Conservation (phyloP, 306 rosid species). For the Quercus suber region DNA sequence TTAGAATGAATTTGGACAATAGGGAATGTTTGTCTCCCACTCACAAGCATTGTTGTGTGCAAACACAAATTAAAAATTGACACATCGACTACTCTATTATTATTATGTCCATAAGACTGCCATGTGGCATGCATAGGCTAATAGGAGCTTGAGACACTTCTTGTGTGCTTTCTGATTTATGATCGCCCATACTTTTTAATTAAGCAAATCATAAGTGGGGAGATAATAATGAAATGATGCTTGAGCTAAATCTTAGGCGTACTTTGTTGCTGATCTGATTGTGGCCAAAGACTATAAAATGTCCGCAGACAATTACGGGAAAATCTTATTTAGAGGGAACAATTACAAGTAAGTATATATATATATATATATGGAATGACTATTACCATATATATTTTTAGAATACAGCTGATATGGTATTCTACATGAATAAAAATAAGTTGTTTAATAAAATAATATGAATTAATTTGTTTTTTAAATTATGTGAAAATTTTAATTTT, state of each 20-base stretch:
- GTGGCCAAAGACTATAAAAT: not conserved
- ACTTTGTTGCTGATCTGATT: not conserved
- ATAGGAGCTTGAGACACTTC: not conserved
- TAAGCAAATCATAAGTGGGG: not conserved
- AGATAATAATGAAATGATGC: not conserved
- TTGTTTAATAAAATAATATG: too few relatives aligned
- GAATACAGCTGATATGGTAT: too few relatives aligned
- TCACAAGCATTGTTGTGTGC: constrained; percentile 2
- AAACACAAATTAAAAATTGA: not conserved
- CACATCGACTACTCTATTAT: not conserved
- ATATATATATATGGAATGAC: too few relatives aligned
- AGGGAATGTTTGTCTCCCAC: constrained; percentile 14
- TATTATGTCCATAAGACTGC: not conserved
- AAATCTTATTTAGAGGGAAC: not conserved
- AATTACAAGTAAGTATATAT: too few relatives aligned
- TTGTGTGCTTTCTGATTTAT: not conserved
- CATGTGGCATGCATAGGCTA: not conserved
- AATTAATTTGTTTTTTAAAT: too few relatives aligned
- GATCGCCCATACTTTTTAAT: not conserved
- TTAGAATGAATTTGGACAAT: not conserved
- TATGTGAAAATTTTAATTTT: too few relatives aligned
- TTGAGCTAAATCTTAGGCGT: not conserved
- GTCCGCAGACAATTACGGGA: not conserved
- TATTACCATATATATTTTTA: too few relatives aligned
- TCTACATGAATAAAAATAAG: too few relatives aligned